Evolutionary conservation across 257 asterid species (phyloP), one percentile per base, ranked within the genome.

Genomic region (Lithospermum erythrorhizon): DNA sequence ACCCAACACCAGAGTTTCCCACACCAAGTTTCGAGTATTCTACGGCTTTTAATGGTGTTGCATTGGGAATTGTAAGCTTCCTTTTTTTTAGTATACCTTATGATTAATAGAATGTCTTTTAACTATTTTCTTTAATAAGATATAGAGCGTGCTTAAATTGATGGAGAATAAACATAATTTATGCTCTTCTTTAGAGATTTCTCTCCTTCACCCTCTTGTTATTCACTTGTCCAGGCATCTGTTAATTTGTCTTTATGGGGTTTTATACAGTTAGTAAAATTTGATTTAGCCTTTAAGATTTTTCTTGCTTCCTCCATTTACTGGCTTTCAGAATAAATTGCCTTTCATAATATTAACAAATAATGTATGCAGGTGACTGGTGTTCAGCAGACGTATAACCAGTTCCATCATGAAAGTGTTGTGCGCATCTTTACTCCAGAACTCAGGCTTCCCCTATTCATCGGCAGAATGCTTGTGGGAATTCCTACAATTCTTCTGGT

Each of bases 11-110:
- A 21, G 95, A 86, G 74, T 51, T 76, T 66, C 83, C 94, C 21
- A 93, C 97, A 24, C 99, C 97, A 56, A 89, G 99, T 79, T 89
- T 81, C 57, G 99, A 93, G 82, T 93, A 69, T 68, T 90, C 89
- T 74, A 83, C 95, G 56, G 94, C 99, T 69, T 84, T 93, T 81
- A 65, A 73, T 32, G 99, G 97, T 53, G 99, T 93, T 70, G 87
- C 86, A 53, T 70, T 93, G 70, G 99, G 99, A 70, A 85, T 89
- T 52, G 96, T 93, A 84, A 89, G 98, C 51, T 53, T 16, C n/a
- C 62, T 18, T 64, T 63, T 64, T 63, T 65, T 54, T 9, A 52
- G 32, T 27, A 9, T 32, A 32, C 21, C 58, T 20, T 59, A 35
- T 59, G 47, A 32, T 14, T 52, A 25, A 4, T 22, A 56, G 15